Base-by-base conservation (phyloP, 208 protist genomes). In the Leptomonas pyrrhocoris region DNA sequence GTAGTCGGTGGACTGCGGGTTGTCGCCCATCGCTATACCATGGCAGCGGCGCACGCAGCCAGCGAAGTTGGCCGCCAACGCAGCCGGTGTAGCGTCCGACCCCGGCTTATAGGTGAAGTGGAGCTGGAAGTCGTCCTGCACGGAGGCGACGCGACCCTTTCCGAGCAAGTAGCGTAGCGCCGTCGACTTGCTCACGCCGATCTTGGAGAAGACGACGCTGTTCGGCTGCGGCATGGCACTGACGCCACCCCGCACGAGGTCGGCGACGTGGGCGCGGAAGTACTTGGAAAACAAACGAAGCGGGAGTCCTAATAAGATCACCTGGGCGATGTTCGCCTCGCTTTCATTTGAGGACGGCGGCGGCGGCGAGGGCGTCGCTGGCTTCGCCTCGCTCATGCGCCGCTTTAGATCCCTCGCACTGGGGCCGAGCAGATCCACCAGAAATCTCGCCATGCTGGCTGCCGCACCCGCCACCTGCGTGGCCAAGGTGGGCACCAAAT, bases 121-220 rank as follows among this genome's bases (percentile, higher is more conserved):
- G 15, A 51, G 15, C 30, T 72, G 49, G 34, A 66, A 69, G 43
- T 75, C 63, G 36, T 74, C 61, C 53, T 53, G 51, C 28, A 58
- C 38, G 21, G 65, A 51, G 19, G 72, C 58, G 9, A 73, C 60
- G 16, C 72, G 73, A 36, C 81, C 73, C 50, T 77, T 78, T 13
- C 81, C 88, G 4, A 89, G 74, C n/a, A 95, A 73, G 54, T 96
- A 96, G 7, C 88, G 83, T 73, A 96, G 70, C 55, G 78, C 73
- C 0, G 91, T 94, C 8, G 91, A 94, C 69, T 96, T 96, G 72
- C 83, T 92, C n/a, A 96, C 72, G 54, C 91, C 91, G 19, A 91
- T 60, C 77, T 93, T 93, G 42, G 86, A 89, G 72, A 96, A 93
- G 27, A 94, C 88, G 56, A 94, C 86, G 68, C 91, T 96, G 74